Base-by-base conservation (phyloP, 2,329 filamentous ascomycete species). In the Allantophomopsis lycopodina region DNA sequence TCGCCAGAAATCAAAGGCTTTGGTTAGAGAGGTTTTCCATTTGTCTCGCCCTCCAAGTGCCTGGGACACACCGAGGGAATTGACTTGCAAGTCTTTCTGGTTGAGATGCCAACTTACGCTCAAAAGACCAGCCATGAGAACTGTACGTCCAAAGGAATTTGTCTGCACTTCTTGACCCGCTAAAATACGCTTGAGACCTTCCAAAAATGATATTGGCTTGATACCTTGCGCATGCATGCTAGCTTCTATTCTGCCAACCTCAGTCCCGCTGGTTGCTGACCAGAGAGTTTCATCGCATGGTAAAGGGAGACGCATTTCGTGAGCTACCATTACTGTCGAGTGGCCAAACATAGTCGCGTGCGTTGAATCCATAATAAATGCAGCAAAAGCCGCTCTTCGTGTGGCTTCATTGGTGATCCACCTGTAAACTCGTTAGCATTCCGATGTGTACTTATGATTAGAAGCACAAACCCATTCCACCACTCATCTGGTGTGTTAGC, bases 261-360 rank as follows among this genome's bases (percentile, higher is more conserved):
- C 91, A 1, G 79, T 76, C 39, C 85, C 84, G 56, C 80, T 94
- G 3, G 81, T 84, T 4, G 91, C 91, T 41, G 82, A 83, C 91
- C 91, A 98, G 10, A 96, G 64, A 4, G 81, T 76, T 56, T 96
- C 91, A 48, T 96, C 88, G 54, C 89, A 96, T 1, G 91, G 91
- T 34, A 98, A 62, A 1, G 87, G 85, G 7, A 96, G 68, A 37
- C 86, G 77, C 74, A 98, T 85, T 59, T 96, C 91, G 52, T 96
- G 88, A 2, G 88, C 87, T 7, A 94, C 87, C 89, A 96, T 95
- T 34, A 93, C 87, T 1, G 86, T 89, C 3, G 88, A 91, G 59
- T 96, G 91, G 0, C 89, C 91, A 59, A 96, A 96, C 83, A 98
- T 95, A 20, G 87, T 94, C 1, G 88, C 87, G 58, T 98, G 91